phyloP scores from a whole-genome alignment of 495 filamentous ascomycete genomes.

The Poronia punctata region DNA sequence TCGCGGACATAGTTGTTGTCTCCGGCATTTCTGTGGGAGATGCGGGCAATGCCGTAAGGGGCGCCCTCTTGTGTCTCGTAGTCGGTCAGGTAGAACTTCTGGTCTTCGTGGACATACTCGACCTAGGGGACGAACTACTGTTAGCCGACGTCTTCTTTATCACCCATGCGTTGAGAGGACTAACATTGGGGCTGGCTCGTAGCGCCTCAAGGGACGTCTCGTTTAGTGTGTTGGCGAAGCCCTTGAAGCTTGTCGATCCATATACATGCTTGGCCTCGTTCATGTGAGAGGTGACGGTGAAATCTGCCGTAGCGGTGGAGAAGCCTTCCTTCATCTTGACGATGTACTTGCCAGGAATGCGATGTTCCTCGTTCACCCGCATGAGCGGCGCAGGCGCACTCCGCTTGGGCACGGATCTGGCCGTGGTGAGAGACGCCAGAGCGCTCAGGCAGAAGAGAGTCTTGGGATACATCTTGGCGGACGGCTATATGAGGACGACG shows the following conservation, averaged over 20 bases:
- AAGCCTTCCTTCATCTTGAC: constrained; percentile 4
- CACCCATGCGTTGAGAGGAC: not conserved
- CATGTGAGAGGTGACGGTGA: not conserved
- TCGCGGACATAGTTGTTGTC: constrained; percentile 49
- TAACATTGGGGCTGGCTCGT: not conserved
- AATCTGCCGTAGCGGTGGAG: not conserved
- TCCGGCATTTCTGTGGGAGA: constrained; percentile 39
- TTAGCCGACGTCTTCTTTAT: not conserved
- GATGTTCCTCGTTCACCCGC: not conserved
- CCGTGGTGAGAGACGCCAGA: not conserved
- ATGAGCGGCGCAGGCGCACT: constrained; percentile 1
- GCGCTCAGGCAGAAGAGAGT: not conserved
- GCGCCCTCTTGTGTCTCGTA: constrained; percentile 31
- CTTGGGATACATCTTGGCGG: not conserved
- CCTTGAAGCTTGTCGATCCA: not conserved
- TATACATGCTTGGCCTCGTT: constrained; percentile 1
- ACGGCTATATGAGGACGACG: not conserved
- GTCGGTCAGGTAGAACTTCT: not conserved
- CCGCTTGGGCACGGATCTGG: constrained; percentile 3
- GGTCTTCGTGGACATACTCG: constrained; percentile 2
- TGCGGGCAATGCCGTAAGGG: constrained; percentile 48
- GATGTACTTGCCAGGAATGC: not conserved
- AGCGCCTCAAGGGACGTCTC: not conserved
- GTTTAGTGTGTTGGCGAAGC: not conserved
- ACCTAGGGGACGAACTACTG: not conserved